Base-by-base conservation (phyloP, 352 stramenopile genomes). In the Pythium coloratum region DNA sequence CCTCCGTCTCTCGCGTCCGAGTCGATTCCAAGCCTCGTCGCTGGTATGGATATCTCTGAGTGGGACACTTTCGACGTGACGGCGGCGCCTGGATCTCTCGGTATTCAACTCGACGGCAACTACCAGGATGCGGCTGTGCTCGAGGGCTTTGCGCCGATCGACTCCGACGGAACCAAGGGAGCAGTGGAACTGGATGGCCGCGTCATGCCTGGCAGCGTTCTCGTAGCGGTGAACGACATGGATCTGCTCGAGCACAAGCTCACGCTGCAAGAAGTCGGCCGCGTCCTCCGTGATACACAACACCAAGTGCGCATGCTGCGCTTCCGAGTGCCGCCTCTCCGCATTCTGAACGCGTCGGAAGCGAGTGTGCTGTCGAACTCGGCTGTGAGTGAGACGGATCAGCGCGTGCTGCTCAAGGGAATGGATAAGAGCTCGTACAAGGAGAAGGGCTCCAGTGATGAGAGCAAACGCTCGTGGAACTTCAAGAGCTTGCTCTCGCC, bases 161-260 rank as follows among this genome's bases (percentile, higher is more conserved):
- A 69, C 2, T 68, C 62, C 7, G 58, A 69, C 3, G 71, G 72
- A 18, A 26, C n/a, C 14, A 77, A 75, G 30, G 86, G 84, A 18
- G 63, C 72, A 1, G 65, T 93, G 18, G 82, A 93, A 50, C 18
- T 67, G 9, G 77, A 80, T 47, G 78, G 81, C 0, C 70, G 70
- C 2, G 73, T 93, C 2, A 18, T 66, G 0, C 20, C 67, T 0
- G 82, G 84, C 12, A 84, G 73, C 40, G 68, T 92, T 9, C 70
- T 95, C 26, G 66, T 88, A 12, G 71, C 64, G 3, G 72, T 95
- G n/a, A 93, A 95, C 55, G 73, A 86, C 16, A 62, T 73, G 50
- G 70, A 93, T 30, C 76, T 92, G 4, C 51, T 83, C 3, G 49
- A 67, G 0, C 58, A 65, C 18, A 67, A 76, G 30, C 59, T 87